These are phyloP conservation scores for Fusarium agapanthi DNA, from an alignment of 2,329 filamentous ascomycete genomes.

Conservation along the genomic window DNA sequence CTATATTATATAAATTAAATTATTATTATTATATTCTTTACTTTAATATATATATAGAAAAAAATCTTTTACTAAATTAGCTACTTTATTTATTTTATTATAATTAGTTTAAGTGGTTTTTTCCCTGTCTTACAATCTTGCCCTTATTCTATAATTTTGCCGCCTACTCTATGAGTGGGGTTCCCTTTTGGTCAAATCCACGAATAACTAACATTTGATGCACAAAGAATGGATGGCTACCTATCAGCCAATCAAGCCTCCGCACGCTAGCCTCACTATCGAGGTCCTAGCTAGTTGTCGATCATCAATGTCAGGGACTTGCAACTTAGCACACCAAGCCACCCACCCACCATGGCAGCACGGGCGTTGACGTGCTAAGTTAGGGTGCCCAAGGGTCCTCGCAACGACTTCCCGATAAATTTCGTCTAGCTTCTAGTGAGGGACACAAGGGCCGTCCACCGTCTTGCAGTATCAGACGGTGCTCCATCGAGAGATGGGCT, in stretches of 20 bases:
- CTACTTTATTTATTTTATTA: too few relatives aligned
- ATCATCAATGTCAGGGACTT: slow-evolving; percentile 24
- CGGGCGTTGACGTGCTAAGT: not conserved
- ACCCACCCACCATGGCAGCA: not conserved
- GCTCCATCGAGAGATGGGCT: not conserved
- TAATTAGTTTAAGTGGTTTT: too few relatives aligned
- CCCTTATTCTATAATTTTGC: too few relatives aligned
- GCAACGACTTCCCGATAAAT: slow-evolving; percentile 29
- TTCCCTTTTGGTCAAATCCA: too few relatives aligned
- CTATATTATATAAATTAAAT: too few relatives aligned
- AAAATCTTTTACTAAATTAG: too few relatives aligned
- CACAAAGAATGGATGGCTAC: not conserved
- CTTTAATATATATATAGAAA: too few relatives aligned
- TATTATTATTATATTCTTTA: too few relatives aligned
- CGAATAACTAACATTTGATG: not conserved
- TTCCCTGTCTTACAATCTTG: too few relatives aligned
- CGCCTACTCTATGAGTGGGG: too few relatives aligned
- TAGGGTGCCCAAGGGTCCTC: slow-evolving; percentile 4
- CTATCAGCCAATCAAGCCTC: not conserved
- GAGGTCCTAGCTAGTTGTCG: slow-evolving; percentile 23
- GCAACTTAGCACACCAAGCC: slow-evolving; percentile 2
- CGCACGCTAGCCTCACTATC: not conserved
- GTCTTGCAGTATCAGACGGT: not conserved
- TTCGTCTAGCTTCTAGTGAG: not conserved
- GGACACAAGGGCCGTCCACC: slow-evolving; percentile 1